A percentile compares a stretch with the other conserved stretches of the same genome.
These are phyloP conservation scores for Lipomyces sp. DNA, from an alignment of 805 yeast species.

Conservation along the genomic window DNA sequence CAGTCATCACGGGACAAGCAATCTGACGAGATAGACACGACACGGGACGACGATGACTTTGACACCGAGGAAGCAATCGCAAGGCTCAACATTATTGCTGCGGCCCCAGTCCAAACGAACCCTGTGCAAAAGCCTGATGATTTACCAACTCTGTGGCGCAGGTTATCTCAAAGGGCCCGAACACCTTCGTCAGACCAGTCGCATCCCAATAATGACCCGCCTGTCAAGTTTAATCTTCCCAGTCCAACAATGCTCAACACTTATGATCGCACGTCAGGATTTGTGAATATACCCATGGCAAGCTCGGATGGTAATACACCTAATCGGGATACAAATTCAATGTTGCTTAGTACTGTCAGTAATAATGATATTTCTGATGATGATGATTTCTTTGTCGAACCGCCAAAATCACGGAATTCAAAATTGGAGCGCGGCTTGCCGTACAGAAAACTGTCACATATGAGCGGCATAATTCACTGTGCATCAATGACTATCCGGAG, in stretches of 20 bases:
- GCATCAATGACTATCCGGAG: background rate
- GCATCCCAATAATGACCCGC: background rate
- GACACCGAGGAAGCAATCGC: slow-evolving; percentile 29
- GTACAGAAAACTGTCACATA: background rate
- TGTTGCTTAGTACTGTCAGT: background rate
- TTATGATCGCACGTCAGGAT: slow-evolving; percentile 17
- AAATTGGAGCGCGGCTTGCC: background rate
- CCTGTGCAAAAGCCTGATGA: slow-evolving; percentile 10
- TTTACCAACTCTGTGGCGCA: slow-evolving; percentile 13
- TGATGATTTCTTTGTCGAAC: background rate
- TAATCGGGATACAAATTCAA: background rate
- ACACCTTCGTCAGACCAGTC: slow-evolving; percentile 3
- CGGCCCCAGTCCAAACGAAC: slow-evolving; percentile 14
- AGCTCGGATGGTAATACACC: slow-evolving; percentile 1
- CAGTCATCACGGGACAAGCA: background rate
- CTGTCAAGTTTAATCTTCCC: slow-evolving; percentile 18
- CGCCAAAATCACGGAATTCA: background rate
- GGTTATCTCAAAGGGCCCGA: slow-evolving; percentile 14
- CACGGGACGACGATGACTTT: slow-evolving; percentile 23
- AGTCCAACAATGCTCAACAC: slow-evolving; percentile 27
- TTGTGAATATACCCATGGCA: slow-evolving; percentile 27
- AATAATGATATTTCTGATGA: background rate
- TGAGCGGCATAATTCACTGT: background rate
- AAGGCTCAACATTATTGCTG: slow-evolving; percentile 14
- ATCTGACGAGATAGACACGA: background rate